Conservation (phyloP, 345 rosid genomes). For the Citrus sinensis region DVS_A1.0 CM039163.1:714501-715000, state of each 20-base stretch:
- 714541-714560: neutral
- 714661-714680: too few species aligned
- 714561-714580: neutral
- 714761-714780: too few species aligned
- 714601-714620: neutral
- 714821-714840: neutral
- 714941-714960: slow-evolving; percentile 14
- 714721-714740: fast-evolving
- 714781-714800: too few species aligned
- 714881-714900: slow-evolving; percentile 31
- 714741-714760: fast-evolving
- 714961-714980: neutral
- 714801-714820: neutral
- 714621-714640: too few species aligned
- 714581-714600: slow-evolving; percentile 18
- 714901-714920: neutral
- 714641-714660: too few species aligned
- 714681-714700: too few species aligned
- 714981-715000: neutral
- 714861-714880: neutral
- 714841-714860: neutral
- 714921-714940: neutral
- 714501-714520: neutral
- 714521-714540: neutral
- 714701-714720: too few species aligned